Evolutionary conservation across 2,329 filamentous ascomycete species (phyloP).

Genomic region (Fusarium stilboides): DNA sequence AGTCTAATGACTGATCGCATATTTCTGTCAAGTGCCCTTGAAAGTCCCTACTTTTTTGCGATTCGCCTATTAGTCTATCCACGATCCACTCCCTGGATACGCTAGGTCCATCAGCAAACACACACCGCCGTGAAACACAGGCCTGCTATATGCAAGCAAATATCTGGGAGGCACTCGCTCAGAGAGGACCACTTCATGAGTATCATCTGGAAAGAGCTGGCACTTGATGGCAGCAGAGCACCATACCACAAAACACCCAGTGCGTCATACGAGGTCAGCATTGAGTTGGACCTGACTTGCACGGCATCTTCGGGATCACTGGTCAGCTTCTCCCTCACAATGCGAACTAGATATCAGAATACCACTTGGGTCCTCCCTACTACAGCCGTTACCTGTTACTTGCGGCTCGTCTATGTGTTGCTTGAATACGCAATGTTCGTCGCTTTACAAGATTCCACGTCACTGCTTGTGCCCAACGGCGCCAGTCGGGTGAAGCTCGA

Average conservation of each 20-base stretch:
- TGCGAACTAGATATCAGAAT: slow-evolving; percentile 12
- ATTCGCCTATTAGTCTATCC: not conserved
- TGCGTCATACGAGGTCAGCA: slow-evolving; percentile 39
- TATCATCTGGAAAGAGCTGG: not conserved
- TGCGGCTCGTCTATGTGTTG: not conserved
- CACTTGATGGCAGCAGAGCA: slow-evolving; percentile 12
- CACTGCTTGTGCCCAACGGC: slow-evolving; percentile 34
- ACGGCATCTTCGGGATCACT: slow-evolving; percentile 38
- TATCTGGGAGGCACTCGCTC: slow-evolving; percentile 11
- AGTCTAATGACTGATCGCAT: not conserved
- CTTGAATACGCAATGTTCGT: not conserved
- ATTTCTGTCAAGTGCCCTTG: too few relatives aligned
- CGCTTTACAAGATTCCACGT: slow-evolving; percentile 23
- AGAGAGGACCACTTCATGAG: not conserved
- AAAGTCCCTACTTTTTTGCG: too few relatives aligned
- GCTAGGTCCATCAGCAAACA: slow-evolving; percentile 18
- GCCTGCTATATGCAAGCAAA: slow-evolving; percentile 19
- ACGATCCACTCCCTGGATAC: slow-evolving; percentile 23
- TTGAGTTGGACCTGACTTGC: slow-evolving; percentile 17
- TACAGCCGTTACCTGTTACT: slow-evolving; percentile 1
- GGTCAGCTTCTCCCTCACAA: slow-evolving; percentile 10
- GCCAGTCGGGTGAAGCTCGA: slow-evolving; percentile 27
- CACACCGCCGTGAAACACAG: slow-evolving; percentile 37
- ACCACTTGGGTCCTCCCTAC: slow-evolving; percentile 6
- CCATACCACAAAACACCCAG: slow-evolving; percentile 12